Base-by-base conservation (phyloP, 176 grass and related monocot species). In the Poa pratensis region DNA sequence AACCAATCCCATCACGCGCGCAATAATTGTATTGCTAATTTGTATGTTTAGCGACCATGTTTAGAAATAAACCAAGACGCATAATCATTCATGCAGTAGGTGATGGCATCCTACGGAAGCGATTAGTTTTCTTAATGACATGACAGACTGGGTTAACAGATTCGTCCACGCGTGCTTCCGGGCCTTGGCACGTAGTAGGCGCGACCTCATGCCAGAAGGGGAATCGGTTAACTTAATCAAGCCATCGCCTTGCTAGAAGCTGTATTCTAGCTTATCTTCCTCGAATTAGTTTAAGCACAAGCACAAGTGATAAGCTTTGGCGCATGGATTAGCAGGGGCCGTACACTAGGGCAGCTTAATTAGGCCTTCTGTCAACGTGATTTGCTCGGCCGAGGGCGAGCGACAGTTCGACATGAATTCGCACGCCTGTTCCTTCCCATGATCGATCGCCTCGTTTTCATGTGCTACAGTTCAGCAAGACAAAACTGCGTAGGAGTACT, bases 61-160 rank as follows among this genome's bases (percentile, higher is more conserved):
- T 30, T 52, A 68, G 2, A 10, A 30, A 67, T 85, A 70, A 65
- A 61, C 2, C 8, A 35, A n/a, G 50, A 19, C 1, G 16, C 9
- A 24, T 64, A 18, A 55, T 63, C 78, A 23, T 80, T 84, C 82
- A 80, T 76, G 68, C 59, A 81, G 85, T 87, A 87, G 89, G 85
- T 87, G 63, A 67, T 62, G 30, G 7, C 5, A 4, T 40, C 51
- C 83, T 75, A 86, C 50, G 63, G 51, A 81, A 87, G 85, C 54
- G 43, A 84, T 87, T 87, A 77, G 69, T 10, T 91, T 87, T 91
- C 42, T 71, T 91, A 91, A 84, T 91, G 59, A 73, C 89, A 71
- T 3, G 76, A 28, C 89, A 71, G 62, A 14, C 28, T 40, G 19
- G 59, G 59, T 58, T 69, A 18, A 48, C 30, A 55, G 40, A 23